phyloP scores from a whole-genome alignment of 768 basidiomycete genomes.

The Auricularia cornea region DNA sequence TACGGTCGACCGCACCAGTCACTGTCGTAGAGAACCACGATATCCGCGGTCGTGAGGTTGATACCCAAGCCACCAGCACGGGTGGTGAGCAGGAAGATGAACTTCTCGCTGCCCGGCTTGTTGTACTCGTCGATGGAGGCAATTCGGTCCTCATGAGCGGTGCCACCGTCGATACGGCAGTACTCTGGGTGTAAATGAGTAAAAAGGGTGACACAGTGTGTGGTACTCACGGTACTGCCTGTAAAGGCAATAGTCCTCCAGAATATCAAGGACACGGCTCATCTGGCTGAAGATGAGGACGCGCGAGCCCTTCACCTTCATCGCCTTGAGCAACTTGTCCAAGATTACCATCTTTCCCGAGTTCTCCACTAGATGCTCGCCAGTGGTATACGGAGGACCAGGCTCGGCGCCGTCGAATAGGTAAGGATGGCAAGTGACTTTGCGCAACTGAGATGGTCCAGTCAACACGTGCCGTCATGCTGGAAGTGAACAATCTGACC shows the following conservation, averaged over 20 bases:
- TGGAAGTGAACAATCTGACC: too few species aligned
- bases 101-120: constrained; percentile 86
- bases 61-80: constrained; percentile 96
- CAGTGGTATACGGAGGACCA: constrained; percentile 96
- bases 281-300: constrained; percentile 98
- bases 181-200: constrained; percentile 49
- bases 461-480: too few species aligned
- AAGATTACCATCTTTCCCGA: constrained; percentile 97
- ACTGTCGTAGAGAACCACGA: constrained; percentile 92
- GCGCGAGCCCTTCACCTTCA: constrained; percentile 91
- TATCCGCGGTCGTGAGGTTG: constrained; percentile 89
- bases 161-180: constrained; percentile 92
- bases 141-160: constrained; percentile 95
- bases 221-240: constrained; percentile 64
- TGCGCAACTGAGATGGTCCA: constrained; percentile 21
- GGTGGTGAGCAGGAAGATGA: constrained; percentile 93
- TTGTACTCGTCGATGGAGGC: constrained; percentile 96
- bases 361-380: constrained; percentile 91
- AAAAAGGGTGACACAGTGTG: constrained; percentile 9
- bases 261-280: constrained; percentile 96
- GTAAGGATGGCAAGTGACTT: constrained; percentile 82
- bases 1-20: constrained; percentile 59
- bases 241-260: constrained; percentile 97
- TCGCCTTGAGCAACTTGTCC: constrained; percentile 78
- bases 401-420: constrained; percentile 97